Evolutionary conservation across 441 rosid genomes (phyloP).

Genomic region (Adansonia gregorii): DNA sequence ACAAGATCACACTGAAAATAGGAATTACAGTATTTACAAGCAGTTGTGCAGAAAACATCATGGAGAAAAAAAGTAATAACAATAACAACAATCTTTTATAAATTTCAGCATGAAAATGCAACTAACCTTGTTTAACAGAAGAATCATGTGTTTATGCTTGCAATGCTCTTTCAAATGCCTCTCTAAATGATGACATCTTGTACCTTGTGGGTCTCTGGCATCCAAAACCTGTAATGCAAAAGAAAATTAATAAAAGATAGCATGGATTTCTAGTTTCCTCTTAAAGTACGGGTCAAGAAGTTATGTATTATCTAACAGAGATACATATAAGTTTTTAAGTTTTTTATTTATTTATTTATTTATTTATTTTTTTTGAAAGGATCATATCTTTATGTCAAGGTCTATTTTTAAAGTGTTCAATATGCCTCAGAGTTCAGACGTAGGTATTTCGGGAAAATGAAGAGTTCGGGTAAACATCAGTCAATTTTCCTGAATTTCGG

Average conservation of each 20-base stretch:
- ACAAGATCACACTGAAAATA: constrained; percentile 82
- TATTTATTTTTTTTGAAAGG: too few species aligned
- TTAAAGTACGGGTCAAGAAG: too few species aligned
- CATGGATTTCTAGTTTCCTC: neutral
- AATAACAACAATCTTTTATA: too few species aligned
- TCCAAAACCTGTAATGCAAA: constrained; percentile 71
- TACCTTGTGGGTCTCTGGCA: constrained; percentile 96
- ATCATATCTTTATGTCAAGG: neutral
- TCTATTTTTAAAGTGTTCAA: neutral
- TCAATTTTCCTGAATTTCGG: neutral
- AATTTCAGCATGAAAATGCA: constrained; percentile 22
- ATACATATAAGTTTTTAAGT: neutral
- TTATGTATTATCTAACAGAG: neutral
- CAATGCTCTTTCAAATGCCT: constrained; percentile 89
- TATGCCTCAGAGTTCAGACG: neutral
- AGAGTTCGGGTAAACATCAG: neutral
- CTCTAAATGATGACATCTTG: constrained; percentile 90
- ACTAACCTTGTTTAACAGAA: constrained; percentile 81
- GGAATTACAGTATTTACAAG: constrained; percentile 3
- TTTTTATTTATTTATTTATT: too few species aligned
- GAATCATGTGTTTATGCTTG: constrained; percentile 86
- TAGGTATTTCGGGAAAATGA: neutral
- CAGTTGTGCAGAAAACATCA: neutral
- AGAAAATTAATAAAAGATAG: neutral
- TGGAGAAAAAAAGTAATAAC: neutral